Base-by-base conservation (phyloP, 2,329 filamentous ascomycete species). In the Trichoderma pleuroti region DNA sequence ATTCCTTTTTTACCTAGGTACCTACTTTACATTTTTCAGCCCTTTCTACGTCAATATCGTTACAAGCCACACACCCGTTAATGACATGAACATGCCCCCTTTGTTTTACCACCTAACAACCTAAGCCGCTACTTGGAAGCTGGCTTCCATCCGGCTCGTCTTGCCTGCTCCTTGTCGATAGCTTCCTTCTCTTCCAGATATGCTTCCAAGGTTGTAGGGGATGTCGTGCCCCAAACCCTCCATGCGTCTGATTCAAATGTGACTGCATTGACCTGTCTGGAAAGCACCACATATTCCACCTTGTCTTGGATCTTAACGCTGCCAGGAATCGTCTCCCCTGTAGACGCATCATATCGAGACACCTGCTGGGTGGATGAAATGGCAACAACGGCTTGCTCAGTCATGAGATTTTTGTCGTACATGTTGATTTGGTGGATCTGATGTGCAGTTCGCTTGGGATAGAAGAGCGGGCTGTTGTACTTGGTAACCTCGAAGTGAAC, bases 271-370 rank as follows among this genome's bases (percentile, higher is more conserved):
- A 86, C 73, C 34, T 79, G 70, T 32, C 84, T 76, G 76, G 88
- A 87, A 59, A 93, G 74, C 49, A 92, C 89, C 5, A 93, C 73
- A 76, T 92, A 88, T 82, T 93, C 91, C 2, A 84, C 78, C 74
- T 90, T 84, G 63, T 87, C 81, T 75, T 86, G 85, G 73, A 85
- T 81, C 76, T 84, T 84, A 57, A 84, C 82, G 72, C 80, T 83
- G 3, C 84, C 85, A 1, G 82, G 79, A 9, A 87, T 77, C n/a
- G 81, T 75, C 71, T 77, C 74, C 16, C 81, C 83, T 18, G 80
- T 81, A 3, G 68, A 72, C 9, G 71, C 75, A 62, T 82, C 78
- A 71, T 81, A 80, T 74, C 84, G 82, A 9, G 81, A 82, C 42
- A 88, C 79, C 74, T 82, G 83, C 81, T 92, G 90, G 36, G 81